These are phyloP conservation scores for Cornus florida DNA, from an alignment of 148 eudicot species.

Conservation along the genomic window DNA sequence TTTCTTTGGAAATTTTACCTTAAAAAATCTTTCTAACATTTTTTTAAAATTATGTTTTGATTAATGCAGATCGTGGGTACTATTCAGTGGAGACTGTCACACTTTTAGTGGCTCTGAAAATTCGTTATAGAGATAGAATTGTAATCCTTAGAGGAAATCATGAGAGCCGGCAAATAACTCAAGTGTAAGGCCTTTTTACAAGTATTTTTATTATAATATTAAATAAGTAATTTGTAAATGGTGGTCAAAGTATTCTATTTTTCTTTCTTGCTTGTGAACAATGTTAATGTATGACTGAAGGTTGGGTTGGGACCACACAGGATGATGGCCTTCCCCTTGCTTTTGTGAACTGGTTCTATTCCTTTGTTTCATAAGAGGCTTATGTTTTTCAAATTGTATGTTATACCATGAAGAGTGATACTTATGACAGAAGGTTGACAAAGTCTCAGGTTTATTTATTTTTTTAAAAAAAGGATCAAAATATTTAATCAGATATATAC, in stretches of 20 bases:
- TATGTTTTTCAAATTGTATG: background rate
- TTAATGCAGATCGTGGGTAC: conserved; percentile 34
- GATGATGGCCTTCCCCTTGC: no score
- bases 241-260: background rate
- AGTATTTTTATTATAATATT: background rate
- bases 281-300: no score
- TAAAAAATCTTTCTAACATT: background rate
- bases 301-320: no score
- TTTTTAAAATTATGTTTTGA: background rate
- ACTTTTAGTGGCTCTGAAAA: conserved; percentile 37
- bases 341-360: background rate
- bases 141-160: conserved; percentile 42
- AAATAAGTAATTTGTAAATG: background rate
- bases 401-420: background rate
- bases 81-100: conserved; percentile 44
- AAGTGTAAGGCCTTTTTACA: conserved; percentile 29
- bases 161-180: conserved; percentile 38
- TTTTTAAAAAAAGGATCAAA: no score
- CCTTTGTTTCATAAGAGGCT: background rate
- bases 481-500: background rate
- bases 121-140: conserved; percentile 38
- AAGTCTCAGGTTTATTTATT: background rate
- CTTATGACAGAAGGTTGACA: no score
- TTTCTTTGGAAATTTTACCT: background rate
- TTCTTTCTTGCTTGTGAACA: background rate